phyloP scores from a whole-genome alignment of 192 early-diverging fungal genomes.

The Backusella westeae region DNA sequence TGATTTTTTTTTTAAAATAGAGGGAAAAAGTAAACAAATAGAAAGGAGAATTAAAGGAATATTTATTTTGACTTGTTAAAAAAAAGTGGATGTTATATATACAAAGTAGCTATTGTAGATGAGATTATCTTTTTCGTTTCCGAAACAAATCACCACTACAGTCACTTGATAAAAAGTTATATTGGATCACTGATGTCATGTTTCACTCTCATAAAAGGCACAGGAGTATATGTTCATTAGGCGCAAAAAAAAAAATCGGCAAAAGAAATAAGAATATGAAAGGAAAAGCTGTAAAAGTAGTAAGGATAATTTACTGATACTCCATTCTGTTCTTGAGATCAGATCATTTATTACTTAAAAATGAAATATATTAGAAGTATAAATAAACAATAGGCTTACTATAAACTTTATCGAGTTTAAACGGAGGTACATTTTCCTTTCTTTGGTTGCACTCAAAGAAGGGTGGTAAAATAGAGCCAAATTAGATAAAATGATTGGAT shows the following conservation, averaged over 20 bases:
- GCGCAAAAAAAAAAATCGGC: neutral
- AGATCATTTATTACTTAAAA: no score
- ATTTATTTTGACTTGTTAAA: neutral
- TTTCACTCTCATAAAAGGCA: neutral
- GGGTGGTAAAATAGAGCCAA: no score
- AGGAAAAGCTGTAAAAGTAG: neutral
- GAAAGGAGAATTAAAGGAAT: neutral
- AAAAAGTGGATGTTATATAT: neutral
- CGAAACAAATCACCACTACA: neutral
- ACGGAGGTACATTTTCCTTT: neutral
- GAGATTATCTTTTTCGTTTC: constrained; percentile 3
- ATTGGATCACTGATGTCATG: neutral
- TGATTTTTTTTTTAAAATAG: neutral
- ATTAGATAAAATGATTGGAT: no score
- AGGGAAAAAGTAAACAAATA: neutral
- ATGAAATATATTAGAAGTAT: no score
- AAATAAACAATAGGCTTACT: no score
- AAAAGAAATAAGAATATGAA: neutral
- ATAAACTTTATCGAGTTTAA: neutral
- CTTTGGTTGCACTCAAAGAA: neutral
- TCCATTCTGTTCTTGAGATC: no score
- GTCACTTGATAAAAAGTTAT: neutral
- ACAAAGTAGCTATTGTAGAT: neutral
- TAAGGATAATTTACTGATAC: neutral
- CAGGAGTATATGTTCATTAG: neutral